A percentile compares a stretch with the other conserved stretches of the same genome.
phyloP scores from a whole-genome alignment of 306 rosid species.

The Lablab purpureus region DNA sequence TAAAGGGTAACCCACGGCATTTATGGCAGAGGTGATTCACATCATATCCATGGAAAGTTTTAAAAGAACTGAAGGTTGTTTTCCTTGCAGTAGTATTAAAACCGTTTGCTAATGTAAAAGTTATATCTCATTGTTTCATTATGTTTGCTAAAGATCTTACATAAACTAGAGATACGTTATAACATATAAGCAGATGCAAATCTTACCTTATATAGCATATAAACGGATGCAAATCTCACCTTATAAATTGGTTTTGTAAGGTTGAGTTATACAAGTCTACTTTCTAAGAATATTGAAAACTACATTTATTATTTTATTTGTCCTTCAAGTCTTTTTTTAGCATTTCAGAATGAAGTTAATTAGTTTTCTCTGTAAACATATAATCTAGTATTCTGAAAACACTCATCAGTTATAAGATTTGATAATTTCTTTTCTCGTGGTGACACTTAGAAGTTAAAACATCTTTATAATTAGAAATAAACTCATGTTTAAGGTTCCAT shows the following conservation, averaged over 20 bases:
- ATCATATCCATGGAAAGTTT: not conserved
- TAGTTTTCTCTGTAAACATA: not conserved
- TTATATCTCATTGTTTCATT: conserved; percentile 27
- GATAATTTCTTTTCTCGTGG: conserved; percentile 10
- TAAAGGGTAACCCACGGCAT: conserved; percentile 16
- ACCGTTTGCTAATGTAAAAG: conserved; percentile 1
- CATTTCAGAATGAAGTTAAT: conserved; percentile 20
- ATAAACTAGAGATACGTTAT: no score
- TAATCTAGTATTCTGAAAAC: not conserved
- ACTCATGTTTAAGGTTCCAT: conserved; percentile 22
- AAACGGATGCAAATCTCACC: no score
- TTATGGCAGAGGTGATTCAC: conserved; percentile 12
- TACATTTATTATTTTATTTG: not conserved
- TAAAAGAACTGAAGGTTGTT: not conserved
- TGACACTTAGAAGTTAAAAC: not conserved
- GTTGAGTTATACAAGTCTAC: no score
- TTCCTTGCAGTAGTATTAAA: not conserved
- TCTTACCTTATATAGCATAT: no score
- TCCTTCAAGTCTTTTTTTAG: conserved; percentile 2
- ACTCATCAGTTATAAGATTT: conserved; percentile 13
- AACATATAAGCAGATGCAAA: no score
- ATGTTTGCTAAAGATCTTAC: not conserved
- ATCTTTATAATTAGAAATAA: conserved; percentile 29
- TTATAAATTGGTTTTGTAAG: no score
- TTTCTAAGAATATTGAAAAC: not conserved